Base-by-base conservation (phyloP, 148 eudicot genomes). In the Fagopyrum homotropicum region DNA sequence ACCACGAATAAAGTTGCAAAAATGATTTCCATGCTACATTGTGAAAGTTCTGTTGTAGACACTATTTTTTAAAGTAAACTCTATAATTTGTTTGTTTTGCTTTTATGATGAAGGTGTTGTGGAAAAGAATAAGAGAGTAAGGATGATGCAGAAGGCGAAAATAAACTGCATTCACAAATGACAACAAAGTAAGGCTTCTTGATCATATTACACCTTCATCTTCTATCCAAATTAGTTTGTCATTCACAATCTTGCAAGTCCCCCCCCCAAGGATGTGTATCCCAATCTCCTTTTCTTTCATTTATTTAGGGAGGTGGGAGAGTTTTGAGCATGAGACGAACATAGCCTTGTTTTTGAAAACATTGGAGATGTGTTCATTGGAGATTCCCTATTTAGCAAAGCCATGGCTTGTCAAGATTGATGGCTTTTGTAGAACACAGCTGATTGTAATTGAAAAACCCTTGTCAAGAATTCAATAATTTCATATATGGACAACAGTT, bases 151-250 rank as follows among this genome's bases (percentile, higher is more conserved):
- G 45, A 63, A 1, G 45, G 40, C 45, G 12, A 30, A 10, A 60
- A 22, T 26, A 22, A 30, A 66, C 71, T 66, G 45, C 45, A 35
- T 40, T 35, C 40, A 35, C 40, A 35, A 35, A 35, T 64, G 46
- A 2, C 17, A 64, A 14, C 71, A 66, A 66, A 40, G 47, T 6
- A 14, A 66, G 71, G 71, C 9, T 43, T 35, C 22, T 35, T 66
- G 47, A 66, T 66, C 46, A 40, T 66, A n/a, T 43, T 66, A 43
- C 71, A 12, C 70, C 70, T 66, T 66, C 70, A 66, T 66, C 47
- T 43, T 2, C 40, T 35, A 11, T 66, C n/a, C 14, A 40, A 66
- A 43, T 35, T 40, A 66, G 19, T 40, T 66, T 66, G 19, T 40
- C 11, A 40, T 40, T 35, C 45, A 14, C 70, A 35, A 4, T 64